These are phyloP conservation scores for Ogataea thermomethanolica DNA, from an alignment of 805 yeast species.

Conservation along the genomic window DNA sequence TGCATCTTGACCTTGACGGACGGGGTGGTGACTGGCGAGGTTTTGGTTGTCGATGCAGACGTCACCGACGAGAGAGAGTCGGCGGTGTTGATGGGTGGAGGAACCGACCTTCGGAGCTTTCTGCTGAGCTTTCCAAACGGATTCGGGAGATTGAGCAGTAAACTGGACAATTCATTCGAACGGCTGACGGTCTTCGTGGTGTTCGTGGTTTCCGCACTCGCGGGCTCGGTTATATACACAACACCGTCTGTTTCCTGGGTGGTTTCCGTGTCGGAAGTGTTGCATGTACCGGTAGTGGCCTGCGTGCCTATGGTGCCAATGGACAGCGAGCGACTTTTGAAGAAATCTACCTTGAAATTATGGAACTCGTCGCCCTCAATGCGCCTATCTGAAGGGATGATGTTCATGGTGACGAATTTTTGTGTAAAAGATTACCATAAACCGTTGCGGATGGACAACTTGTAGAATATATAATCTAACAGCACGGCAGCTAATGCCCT, in stretches of 20 bases:
- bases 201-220: slow-evolving; percentile 8
- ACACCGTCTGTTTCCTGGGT: not conserved
- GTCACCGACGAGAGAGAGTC: slow-evolving; percentile 11
- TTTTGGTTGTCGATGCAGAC: slow-evolving; percentile 3
- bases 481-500: not conserved
- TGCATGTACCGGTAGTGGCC: no score
- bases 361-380: slow-evolving; percentile 11
- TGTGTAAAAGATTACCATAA: no score
- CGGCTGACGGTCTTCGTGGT: slow-evolving; percentile 2
- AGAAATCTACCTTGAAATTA: slow-evolving; percentile 20
- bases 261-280: no score
- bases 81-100: slow-evolving; percentile 12
- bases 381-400: slow-evolving; percentile 3
- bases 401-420: slow-evolving; percentile 8
- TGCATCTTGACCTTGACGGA: slow-evolving; percentile 7
- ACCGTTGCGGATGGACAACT: not conserved
- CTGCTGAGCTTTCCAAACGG: slow-evolving; percentile 16
- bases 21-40: slow-evolving; percentile 11
- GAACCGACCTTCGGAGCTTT: slow-evolving; percentile 13
- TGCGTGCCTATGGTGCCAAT: slow-evolving; percentile 1
- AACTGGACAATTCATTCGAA: slow-evolving; percentile 7
- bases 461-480: slow-evolving; percentile 3
- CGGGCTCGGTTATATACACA: not conserved
- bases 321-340: slow-evolving; percentile 17
- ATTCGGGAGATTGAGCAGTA: slow-evolving; percentile 5